Base-by-base conservation (phyloP, 73 alveolate genomes). In the Urostyla sp. region DNA sequence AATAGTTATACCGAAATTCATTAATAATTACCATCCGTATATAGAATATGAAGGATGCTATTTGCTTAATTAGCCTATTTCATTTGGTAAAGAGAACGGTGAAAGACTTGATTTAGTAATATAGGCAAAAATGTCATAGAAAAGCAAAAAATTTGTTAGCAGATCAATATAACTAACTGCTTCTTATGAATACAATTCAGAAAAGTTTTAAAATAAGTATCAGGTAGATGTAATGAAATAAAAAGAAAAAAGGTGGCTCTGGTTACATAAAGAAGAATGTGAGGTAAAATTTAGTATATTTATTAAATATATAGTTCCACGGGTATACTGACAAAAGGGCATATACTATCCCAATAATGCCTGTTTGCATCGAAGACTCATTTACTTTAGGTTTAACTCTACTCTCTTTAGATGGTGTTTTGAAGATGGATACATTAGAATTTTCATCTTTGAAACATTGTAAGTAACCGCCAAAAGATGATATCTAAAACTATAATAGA, bases 181-280 rank as follows among this genome's bases (percentile, higher is more conserved):
- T 4, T 10, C 8, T 44, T 38, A 16, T 6, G 67, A 69, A 24
- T 24, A 45, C 20, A 45, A 32, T 20, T 10, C 34, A 48, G 60
- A 69, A 27, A 69, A 69, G 23, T 69, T 46, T 35, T 27, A 49
- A n/a, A 48, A 21, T 46, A 44, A 20, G 15, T 69, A 48, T 49
- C 20, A 69, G 31, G 44, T 69, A 34, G 83, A 69, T 69, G 43
- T 69, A 10, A 46, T 6, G 24, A 46, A 48, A 13, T 18, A 27
- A 2, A 3, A 30, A 49, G 31, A 36, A 0, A 24, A 49, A 7
- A 44, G 69, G 18, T 69, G 83, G 83, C 34, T 69, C 44, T 69
- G 83, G 83, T 24, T 69, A 1, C 83, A 69, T 32, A 21, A 69
- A 31, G 83, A 69, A 30, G 83, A 69, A 36, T 46, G 83, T 23